These are phyloP conservation scores for Vitis hybrid DNA, from an alignment of 177 flowering plant genomes.

Conservation along the genomic window DNA sequence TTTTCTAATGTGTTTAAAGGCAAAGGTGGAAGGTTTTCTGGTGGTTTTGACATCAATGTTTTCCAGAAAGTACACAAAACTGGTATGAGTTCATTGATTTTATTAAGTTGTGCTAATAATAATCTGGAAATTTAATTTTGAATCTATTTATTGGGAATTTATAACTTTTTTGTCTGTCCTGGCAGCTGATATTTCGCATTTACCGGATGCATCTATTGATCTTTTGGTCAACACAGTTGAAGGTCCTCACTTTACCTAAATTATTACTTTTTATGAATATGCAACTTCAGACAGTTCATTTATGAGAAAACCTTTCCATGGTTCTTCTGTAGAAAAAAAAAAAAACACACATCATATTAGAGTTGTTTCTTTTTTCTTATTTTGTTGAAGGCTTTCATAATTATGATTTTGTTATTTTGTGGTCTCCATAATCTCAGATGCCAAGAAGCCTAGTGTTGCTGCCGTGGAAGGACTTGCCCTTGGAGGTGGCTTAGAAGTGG, in stretches of 20 bases:
- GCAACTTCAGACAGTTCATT: not conserved
- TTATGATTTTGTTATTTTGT: constrained; percentile 7
- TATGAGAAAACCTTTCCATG: not conserved
- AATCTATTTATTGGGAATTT: not conserved
- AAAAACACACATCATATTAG: no score
- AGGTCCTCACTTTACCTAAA: constrained; percentile 43
- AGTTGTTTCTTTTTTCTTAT: no score
- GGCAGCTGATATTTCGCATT: constrained; percentile 68
- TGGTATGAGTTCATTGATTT: constrained; percentile 39
- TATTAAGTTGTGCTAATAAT: not conserved
- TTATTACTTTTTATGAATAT: not conserved
- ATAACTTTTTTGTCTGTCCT: constrained; percentile 16
- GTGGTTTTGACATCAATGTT: constrained; percentile 93
- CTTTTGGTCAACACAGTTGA: constrained; percentile 67
- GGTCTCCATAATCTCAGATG: constrained; percentile 42
- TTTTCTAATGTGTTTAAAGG: constrained; percentile 36
- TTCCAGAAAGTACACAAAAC: constrained; percentile 65
- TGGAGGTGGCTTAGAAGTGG: constrained; percentile 94
- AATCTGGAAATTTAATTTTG: no score
- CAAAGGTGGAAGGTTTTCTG: constrained; percentile 80
- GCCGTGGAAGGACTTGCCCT: constrained; percentile 94
- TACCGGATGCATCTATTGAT: constrained; percentile 80
- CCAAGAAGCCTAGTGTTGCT: constrained; percentile 85
- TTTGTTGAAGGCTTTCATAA: not conserved
- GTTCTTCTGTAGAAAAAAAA: not conserved